Conservation (phyloP, 257 asterid genomes). For the Capsicum baccatum region DNA sequence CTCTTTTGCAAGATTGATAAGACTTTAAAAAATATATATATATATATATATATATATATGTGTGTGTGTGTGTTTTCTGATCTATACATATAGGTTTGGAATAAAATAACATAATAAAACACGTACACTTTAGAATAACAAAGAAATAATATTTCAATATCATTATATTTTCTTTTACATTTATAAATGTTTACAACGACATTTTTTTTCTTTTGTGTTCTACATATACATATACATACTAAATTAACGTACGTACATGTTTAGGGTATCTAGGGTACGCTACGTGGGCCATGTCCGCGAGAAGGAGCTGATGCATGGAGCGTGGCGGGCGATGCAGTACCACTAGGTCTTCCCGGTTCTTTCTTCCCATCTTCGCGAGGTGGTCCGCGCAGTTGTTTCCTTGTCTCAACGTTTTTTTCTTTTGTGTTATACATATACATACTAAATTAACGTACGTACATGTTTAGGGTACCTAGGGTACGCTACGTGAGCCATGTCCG, state of each 20-base stretch:
- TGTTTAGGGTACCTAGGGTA: not conserved
- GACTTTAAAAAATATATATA: not conserved
- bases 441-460: not conserved
- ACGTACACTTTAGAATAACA: not conserved
- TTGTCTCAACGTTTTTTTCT: not conserved
- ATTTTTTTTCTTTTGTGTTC: no score
- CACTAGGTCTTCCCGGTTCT: not conserved
- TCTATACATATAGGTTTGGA: no score
- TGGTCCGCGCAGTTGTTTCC: not conserved
- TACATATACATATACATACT: no score
- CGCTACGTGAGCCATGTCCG: not conserved
- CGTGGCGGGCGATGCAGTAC: not conserved
- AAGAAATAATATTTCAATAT: not conserved
- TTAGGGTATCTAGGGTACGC: not conserved
- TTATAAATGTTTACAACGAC: no score
- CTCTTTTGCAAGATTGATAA: not conserved
- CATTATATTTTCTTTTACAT: no score
- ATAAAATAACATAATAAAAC: no score
- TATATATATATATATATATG: no score
- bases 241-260: not conserved
- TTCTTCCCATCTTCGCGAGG: no score
- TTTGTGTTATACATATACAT: no score
- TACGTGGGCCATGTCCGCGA: not conserved
- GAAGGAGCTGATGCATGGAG: not conserved
- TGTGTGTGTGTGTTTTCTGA: no score